Conservation (phyloP, 164 flowering plant species). For the Macadamia integrifolia region DNA sequence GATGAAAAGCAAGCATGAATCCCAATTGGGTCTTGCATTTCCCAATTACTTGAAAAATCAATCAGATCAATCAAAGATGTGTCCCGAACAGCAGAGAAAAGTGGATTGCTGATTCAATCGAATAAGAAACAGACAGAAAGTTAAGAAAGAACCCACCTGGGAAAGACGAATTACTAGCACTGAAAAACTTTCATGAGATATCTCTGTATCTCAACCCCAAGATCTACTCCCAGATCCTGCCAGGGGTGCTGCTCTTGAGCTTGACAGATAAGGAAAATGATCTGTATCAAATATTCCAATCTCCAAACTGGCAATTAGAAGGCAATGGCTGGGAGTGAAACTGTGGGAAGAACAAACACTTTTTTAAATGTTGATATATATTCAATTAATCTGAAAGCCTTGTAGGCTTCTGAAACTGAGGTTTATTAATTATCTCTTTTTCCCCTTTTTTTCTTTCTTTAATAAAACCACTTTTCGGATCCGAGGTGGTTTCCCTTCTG, state of each 20-base stretch:
- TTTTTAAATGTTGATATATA: constrained; percentile 9
- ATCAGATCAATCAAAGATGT: no score
- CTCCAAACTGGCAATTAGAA: no score
- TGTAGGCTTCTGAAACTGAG: constrained; percentile 7
- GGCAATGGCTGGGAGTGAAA: neutral
- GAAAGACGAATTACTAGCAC: neutral
- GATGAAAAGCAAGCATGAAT: constrained; percentile 70
- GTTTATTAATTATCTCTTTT: neutral
- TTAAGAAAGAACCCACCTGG: neutral
- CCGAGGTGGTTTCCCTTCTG: constrained; percentile 33
- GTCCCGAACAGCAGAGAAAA: no score
- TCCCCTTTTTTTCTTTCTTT: constrained; percentile 18
- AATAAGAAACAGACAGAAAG: neutral
- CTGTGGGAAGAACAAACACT: constrained; percentile 20
- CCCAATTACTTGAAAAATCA: neutral
- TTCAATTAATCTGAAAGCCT: constrained; percentile 1
- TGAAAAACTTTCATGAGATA: neutral
- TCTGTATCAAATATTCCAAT: no score
- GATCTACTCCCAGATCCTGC: no score
- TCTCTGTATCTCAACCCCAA: no score
- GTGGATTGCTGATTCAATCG: no score
- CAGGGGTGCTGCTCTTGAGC: no score
- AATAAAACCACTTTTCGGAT: constrained; percentile 14
- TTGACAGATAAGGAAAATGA: no score
- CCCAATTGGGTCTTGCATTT: constrained; percentile 64